A percentile compares a stretch with the other conserved stretches of the same genome.
phyloP scores from a whole-genome alignment of 345 rosid species.

The Odontarrhena argentea region DNA sequence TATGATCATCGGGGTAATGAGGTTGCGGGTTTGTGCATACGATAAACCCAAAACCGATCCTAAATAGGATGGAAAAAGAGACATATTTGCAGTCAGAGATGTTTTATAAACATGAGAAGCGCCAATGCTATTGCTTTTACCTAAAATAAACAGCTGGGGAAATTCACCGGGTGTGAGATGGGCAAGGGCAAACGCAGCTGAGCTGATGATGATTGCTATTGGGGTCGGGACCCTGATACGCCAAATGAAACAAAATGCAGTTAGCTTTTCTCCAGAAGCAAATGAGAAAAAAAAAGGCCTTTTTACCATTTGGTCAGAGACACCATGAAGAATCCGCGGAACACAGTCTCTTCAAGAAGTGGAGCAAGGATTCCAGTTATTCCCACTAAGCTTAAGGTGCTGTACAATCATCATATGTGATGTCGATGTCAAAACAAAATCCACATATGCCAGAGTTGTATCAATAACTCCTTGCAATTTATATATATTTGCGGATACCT shows the following conservation, averaged over 20 bases:
- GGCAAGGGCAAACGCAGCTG: constrained; percentile 90
- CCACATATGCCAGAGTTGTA: background rate
- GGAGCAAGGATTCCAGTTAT: constrained; percentile 93
- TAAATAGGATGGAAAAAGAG: constrained; percentile 31
- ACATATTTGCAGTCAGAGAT: constrained; percentile 3
- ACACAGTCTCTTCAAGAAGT: constrained; percentile 86
- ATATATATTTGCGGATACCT: constrained; percentile 20
- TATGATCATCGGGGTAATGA: constrained; percentile 72
- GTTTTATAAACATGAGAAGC: constrained; percentile 8
- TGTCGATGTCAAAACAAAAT: background rate
- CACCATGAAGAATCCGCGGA: constrained; percentile 95
- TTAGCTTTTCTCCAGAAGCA: background rate
- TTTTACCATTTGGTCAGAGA: constrained; percentile 87
- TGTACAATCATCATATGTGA: constrained; percentile 33
- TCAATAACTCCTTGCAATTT: background rate
- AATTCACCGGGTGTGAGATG: constrained; percentile 92
- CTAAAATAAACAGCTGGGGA: constrained; percentile 82
- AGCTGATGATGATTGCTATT: constrained; percentile 71
- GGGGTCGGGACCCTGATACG: constrained; percentile 84
- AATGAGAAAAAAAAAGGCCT: background rate
- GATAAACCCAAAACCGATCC: constrained; percentile 77
- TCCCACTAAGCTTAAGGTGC: constrained; percentile 89
- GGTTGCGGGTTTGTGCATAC: constrained; percentile 91
- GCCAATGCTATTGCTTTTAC: constrained; percentile 41
- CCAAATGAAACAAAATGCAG: background rate